Percentiles rank a stretch among this genome's conserved stretches.
Conservation (phyloP, 2,329 filamentous ascomycete genomes). For the Alternaria incomplexa region DNA sequence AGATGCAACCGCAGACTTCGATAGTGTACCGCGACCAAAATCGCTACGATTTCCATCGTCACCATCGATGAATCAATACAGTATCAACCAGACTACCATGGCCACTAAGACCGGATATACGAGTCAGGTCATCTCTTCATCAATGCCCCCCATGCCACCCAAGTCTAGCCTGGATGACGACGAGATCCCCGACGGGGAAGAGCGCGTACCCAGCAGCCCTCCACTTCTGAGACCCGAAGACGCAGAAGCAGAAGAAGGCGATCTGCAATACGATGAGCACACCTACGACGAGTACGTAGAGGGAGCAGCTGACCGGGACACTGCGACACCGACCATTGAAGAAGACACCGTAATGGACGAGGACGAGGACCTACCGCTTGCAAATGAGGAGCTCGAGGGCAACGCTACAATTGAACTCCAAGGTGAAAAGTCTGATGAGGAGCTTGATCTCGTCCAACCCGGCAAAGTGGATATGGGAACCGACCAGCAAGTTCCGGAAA, state of each 20-base stretch:
- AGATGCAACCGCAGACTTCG: conserved; percentile 30
- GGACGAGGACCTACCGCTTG: conserved; percentile 30
- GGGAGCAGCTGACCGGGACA: conserved; percentile 9
- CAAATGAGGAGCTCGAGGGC: conserved; percentile 17
- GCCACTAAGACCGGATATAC: conserved; percentile 35
- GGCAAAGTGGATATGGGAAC: conserved; percentile 12
- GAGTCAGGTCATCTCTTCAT: conserved; percentile 41
- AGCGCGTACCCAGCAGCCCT: conserved; percentile 47
- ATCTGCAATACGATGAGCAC: conserved; percentile 31
- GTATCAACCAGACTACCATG: conserved; percentile 46
- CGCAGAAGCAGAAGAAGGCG: conserved; percentile 30
- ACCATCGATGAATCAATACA: conserved; percentile 43
- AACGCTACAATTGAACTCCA: conserved; percentile 6
- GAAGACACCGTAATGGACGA: conserved; percentile 27
- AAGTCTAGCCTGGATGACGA: conserved; percentile 25
- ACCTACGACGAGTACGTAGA: conserved; percentile 29
- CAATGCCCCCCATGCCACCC: conserved; percentile 39
- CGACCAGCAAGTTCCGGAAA: conserved; percentile 33
- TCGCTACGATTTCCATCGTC: conserved; percentile 46
- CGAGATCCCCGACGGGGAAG: conserved; percentile 24
- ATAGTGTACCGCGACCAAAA: conserved; percentile 36
- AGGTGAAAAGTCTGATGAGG: conserved; percentile 4
- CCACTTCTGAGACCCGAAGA: conserved; percentile 31
- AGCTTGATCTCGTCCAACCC: conserved; percentile 14
- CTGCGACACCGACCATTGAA: conserved; percentile 6